phyloP scores from a whole-genome alignment of 1,139 yeast species.

The Lodderomyces margitis region DNA sequence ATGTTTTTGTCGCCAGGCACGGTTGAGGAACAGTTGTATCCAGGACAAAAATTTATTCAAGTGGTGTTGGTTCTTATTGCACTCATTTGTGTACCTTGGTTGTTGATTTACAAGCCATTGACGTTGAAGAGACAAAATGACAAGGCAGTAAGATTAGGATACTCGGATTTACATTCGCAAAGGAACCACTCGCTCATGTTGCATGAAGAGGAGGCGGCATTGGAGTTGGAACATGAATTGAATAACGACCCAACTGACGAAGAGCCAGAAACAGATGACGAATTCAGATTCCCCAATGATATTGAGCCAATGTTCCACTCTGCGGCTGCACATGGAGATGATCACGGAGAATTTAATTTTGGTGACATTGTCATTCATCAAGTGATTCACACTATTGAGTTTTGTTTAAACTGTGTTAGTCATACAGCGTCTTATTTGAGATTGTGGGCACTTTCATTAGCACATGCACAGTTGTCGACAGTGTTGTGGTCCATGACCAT shows the following conservation, averaged over 20 bases:
- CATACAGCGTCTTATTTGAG: constrained; percentile 97
- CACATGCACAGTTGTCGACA: constrained; percentile 92
- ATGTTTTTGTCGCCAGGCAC: constrained; percentile 95
- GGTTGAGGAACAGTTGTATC: constrained; percentile 77
- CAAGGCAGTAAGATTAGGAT: constrained; percentile 34
- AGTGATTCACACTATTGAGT: constrained; percentile 97
- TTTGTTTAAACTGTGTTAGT: constrained; percentile 94
- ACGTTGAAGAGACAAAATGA: constrained; percentile 48
- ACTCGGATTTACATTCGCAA: constrained; percentile 35
- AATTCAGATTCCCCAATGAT: constrained; percentile 44
- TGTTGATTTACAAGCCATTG: constrained; percentile 83
- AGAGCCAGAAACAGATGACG: constrained; percentile 23
- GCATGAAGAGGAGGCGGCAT: constrained; percentile 35
- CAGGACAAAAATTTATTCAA: constrained; percentile 83
- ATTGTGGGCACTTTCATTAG: constrained; percentile 95
- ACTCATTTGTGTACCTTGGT: constrained; percentile 91
- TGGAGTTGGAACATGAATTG: constrained; percentile 23
- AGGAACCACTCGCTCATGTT: constrained; percentile 30
- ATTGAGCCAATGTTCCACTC: constrained; percentile 43
- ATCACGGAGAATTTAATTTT: constrained; percentile 59
- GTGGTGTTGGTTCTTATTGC: constrained; percentile 72
- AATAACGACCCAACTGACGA: constrained; percentile 25
- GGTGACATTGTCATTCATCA: constrained; percentile 97
- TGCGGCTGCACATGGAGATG: constrained; percentile 32
- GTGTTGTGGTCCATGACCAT: constrained; percentile 98